Base-by-base conservation (phyloP, 257 asterid genomes). In the Gentiana straminea region DNA sequence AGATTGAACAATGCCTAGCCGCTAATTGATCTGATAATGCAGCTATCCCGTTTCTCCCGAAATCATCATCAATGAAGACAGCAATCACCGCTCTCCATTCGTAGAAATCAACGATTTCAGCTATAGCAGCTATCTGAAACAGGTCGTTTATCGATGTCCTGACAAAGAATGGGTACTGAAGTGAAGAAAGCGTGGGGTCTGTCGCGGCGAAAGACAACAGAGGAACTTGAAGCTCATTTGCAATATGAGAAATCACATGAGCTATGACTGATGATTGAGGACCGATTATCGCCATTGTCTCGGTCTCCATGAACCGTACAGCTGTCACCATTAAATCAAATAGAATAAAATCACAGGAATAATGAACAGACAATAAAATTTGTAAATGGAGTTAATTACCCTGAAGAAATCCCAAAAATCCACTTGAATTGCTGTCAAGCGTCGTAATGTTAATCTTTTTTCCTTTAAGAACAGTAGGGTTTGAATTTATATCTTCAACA, bases 401-500 rank as follows among this genome's bases (percentile, higher is more conserved):
- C 24, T 15, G 24, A 15, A 15, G 24, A 15, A 15, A 15, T 15
- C 83, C 72, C 24, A 81, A 80, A 71, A 85, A 88, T 68, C 89
- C 83, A 60, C 91, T 88, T 67, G 62, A 75, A 52, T 88, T 83
- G 1, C 94, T 69, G 64, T 85, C 94, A 45, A 79, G 80, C 15
- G 70, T 67, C 49, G 81, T 68, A 45, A 85, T 86, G 35, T 48
- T 60, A 24, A 88, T 62, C n/a, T 69, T 76, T 15, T 71, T 83
- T n/a, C 83, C 80, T 7, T 77, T 72, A 51, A 83, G 91, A 64
- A 83, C 1, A 47, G 57, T 72, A 8, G 85, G 75, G 54, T 88
- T 83, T 13, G 95, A 75, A 59, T 88, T 85, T 9, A 88, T 65
- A 68, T 85, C 97, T 33, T 79, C 76, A 46, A 88, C 86, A 0